Percentiles rank a stretch among this genome's conserved stretches.
Evolutionary conservation across 1,139 yeast genomes (phyloP).

Genomic region (Citeromyces siamensis): DNA sequence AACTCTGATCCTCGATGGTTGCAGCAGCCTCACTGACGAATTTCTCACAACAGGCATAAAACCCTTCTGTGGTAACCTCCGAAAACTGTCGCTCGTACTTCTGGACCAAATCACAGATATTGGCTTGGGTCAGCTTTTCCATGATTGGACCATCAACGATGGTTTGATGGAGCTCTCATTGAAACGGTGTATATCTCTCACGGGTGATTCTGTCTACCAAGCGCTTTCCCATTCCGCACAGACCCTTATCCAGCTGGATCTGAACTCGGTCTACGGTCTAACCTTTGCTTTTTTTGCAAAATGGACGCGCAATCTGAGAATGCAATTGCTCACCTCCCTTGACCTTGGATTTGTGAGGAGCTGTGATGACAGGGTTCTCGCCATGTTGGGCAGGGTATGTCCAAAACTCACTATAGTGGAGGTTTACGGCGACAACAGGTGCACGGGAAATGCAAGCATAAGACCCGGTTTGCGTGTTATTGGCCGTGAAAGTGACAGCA

Average conservation of each 20-base stretch:
- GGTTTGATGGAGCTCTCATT: conserved; percentile 54
- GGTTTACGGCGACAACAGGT: conserved; percentile 66
- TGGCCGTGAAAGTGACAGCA: conserved; percentile 65
- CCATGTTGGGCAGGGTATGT: conserved; percentile 40
- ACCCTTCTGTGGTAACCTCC: conserved; percentile 41
- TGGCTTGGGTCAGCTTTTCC: conserved; percentile 48
- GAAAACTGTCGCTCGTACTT: conserved; percentile 36
- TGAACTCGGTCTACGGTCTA: conserved; percentile 60
- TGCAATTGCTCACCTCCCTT: conserved; percentile 49
- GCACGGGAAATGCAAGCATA: conserved; percentile 41
- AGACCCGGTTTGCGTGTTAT: conserved; percentile 48
- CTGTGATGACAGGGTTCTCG: conserved; percentile 52
- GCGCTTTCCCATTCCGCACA: conserved; percentile 50
- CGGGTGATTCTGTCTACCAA: conserved; percentile 49
- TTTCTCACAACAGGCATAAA: conserved; percentile 46
- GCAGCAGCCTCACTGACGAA: conserved; percentile 56
- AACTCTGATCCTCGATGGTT: conserved; percentile 56
- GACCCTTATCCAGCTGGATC: conserved; percentile 53
- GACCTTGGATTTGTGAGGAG: conserved; percentile 72
- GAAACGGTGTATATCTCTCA: conserved; percentile 52
- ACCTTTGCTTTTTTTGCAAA: conserved; percentile 32
- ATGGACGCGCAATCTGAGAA: conserved; percentile 22
- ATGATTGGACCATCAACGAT: conserved; percentile 35
- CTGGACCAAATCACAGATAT: conserved; percentile 56
- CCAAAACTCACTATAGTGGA: conserved; percentile 54